phyloP scores from a whole-genome alignment of 345 rosid species.

The Pugionium dolabratum region DNA sequence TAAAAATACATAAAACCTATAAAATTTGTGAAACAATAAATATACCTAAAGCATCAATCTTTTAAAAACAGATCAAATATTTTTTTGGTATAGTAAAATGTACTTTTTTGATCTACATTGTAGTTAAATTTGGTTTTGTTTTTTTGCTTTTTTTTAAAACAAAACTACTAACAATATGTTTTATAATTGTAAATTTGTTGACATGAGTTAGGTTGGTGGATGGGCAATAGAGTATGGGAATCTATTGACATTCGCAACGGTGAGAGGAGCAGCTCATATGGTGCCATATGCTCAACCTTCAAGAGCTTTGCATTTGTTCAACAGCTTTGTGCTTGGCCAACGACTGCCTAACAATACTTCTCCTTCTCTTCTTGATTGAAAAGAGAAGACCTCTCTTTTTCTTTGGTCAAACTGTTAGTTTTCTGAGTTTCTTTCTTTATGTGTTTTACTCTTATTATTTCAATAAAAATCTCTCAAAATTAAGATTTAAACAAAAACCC shows the following conservation, averaged over 20 bases:
- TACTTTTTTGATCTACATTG: too few relatives aligned
- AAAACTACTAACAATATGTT: background rate
- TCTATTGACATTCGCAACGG: slow-evolving; percentile 71
- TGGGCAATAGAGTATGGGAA: slow-evolving; percentile 85
- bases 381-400: background rate
- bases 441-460: too few relatives aligned
- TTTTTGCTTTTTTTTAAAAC: too few relatives aligned
- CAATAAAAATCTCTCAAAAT: too few relatives aligned
- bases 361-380: slow-evolving; percentile 42
- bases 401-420: background rate
- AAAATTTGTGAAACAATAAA: too few relatives aligned
- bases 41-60: too few relatives aligned
- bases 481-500: slow-evolving; percentile 4
- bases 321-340: slow-evolving; percentile 61
- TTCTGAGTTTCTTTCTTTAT: background rate
- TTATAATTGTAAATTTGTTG: background rate
- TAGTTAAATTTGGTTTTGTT: too few relatives aligned
- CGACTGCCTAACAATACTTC: slow-evolving; percentile 63
- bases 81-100: too few relatives aligned
- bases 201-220: slow-evolving; percentile 64
- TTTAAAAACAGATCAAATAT: too few relatives aligned
- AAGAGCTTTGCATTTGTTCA: slow-evolving; percentile 79
- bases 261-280: slow-evolving; percentile 94
- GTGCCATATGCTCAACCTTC: slow-evolving; percentile 91
- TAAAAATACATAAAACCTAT: too few relatives aligned